These are phyloP conservation scores for Ceratobasidium sp. DNA, from an alignment of 1,284 basidiomycete species.

Conservation along the genomic window DNA sequence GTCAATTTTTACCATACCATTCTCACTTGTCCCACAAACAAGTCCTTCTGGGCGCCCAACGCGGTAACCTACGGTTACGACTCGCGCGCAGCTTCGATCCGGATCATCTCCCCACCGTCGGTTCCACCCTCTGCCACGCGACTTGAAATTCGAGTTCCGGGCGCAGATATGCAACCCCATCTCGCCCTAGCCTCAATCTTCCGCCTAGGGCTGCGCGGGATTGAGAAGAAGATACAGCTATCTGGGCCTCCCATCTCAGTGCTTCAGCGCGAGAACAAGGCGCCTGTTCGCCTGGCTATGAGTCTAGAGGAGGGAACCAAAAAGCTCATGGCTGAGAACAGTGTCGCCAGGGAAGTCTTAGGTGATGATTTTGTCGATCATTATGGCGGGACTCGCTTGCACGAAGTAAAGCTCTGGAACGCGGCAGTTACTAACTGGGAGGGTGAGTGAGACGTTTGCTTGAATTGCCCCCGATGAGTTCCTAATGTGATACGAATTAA, in stretches of 20 bases:
- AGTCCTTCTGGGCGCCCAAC: constrained; percentile 91
- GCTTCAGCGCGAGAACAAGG: constrained; percentile 47
- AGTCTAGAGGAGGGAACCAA: constrained; percentile 80
- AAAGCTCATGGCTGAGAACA: constrained; percentile 76
- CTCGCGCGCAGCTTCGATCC: constrained; percentile 86
- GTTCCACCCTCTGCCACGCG: constrained; percentile 80
- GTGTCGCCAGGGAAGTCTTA: constrained; percentile 84
- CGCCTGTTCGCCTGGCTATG: constrained; percentile 59
- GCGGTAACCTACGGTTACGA: constrained; percentile 94
- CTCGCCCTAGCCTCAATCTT: constrained; percentile 87
- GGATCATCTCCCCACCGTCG: constrained; percentile 88
- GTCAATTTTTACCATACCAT: not conserved
- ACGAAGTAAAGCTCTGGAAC: constrained; percentile 85
- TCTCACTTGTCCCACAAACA: not conserved
- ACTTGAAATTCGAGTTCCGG: constrained; percentile 90
- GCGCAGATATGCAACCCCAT: constrained; percentile 91
- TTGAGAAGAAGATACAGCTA: constrained; percentile 74
- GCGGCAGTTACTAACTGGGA: constrained; percentile 93
- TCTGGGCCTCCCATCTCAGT: constrained; percentile 73
- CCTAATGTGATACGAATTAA: constrained; percentile 21
- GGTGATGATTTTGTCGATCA: constrained; percentile 92
- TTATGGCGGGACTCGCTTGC: constrained; percentile 87
- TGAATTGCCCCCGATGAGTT: not conserved
- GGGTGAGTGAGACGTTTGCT: constrained; percentile 58
- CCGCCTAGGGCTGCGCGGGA: constrained; percentile 82